Base-by-base conservation (phyloP, 163 green algal species). In the Coccomyxa subellipsoidea region DNA sequence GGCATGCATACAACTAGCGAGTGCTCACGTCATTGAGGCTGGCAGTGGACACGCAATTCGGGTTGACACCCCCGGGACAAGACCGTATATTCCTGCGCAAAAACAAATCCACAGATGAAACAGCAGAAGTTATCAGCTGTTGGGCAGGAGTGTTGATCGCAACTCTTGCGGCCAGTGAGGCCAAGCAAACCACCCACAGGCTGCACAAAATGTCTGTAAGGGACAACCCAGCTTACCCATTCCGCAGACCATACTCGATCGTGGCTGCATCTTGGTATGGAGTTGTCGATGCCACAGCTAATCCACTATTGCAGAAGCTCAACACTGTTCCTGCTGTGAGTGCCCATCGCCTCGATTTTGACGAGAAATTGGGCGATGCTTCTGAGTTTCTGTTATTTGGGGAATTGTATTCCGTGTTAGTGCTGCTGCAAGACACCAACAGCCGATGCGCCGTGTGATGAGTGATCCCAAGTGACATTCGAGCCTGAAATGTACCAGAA, bases 11-110 rank as follows among this genome's bases (percentile, higher is more conserved):
- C 38, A 73, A 39, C 8, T 18, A 39, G 0, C 4, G 25, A 32
- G 25, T 21, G 5, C 81, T 38, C 47, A 81, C 81, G 39, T 85
- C 54, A 75, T 76, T 81, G 18, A 85, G n/a, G 31, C 73, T 81
- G n/a, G 54, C 54, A 31, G 73, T 85, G n/a, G 72, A 81, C 2
- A 77, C 35, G 36, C 81, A 85, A 27, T 85, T 85, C 21, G 81
- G 81, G 31, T 85, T 85, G 0, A 81, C 73, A 18, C 54, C 54
- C 9, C 81, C 81, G 8, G 54, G 75, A 40, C 81, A 85, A 8
- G 75, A 32, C 9, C 81, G 21, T 18, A 82, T 75, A 12, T 21
- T 69, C 39, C 76, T 80, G 39, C 76, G 18, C n/a, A 27, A 4
- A 25, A 59, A 40, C 38, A 29, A 34, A n/a, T n/a, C n/a, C n/a